A percentile compares a stretch with the other conserved stretches of the same genome.
phyloP scores from a whole-genome alignment of 129 eudicot species.

The Scalesia atractyloides region DNA sequence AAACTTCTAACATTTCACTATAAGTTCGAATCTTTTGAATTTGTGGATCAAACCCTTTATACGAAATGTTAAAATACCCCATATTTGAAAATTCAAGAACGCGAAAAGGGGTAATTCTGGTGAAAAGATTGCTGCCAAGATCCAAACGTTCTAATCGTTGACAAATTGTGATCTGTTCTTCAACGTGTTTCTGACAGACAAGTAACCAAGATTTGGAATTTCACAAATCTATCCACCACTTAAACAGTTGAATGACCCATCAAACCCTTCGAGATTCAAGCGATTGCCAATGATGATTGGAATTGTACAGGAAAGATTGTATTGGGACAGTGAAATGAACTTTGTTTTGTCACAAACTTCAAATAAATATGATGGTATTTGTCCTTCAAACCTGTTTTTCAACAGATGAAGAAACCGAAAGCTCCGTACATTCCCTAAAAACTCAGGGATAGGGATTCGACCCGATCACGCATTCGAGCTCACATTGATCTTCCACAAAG shows the following conservation, averaged over 20 bases:
- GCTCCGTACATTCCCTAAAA: conserved; percentile 68
- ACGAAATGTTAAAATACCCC: conserved; percentile 71
- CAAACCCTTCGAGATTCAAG: conserved; percentile 75
- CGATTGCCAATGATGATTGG: conserved; percentile 59
- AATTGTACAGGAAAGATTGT: conserved; percentile 73
- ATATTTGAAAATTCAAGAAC: conserved; percentile 54
- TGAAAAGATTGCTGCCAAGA: conserved; percentile 79
- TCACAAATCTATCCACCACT: conserved; percentile 61
- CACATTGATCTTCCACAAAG: conserved; percentile 90
- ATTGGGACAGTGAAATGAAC: conserved; percentile 72
- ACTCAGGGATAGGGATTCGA: conserved; percentile 74
- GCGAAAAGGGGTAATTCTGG: conserved; percentile 68
- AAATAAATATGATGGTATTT: conserved; percentile 68
- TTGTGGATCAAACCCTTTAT: conserved; percentile 59
- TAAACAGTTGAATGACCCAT: conserved; percentile 70
- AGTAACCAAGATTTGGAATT: conserved; percentile 49
- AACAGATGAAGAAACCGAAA: conserved; percentile 90
- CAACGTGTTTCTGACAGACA: conserved; percentile 83
- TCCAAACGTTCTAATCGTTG: conserved; percentile 78
- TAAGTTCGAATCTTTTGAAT: conserved; percentile 47
- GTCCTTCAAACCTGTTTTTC: conserved; percentile 63
- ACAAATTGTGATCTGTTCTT: conserved; percentile 56
- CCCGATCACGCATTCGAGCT: conserved; percentile 88
- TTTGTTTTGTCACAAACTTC: conserved; percentile 55
- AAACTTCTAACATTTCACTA: conserved; percentile 54